Evolutionary conservation across 306 rosid species (phyloP).

Genomic region (Gillenia trifoliata): DNA sequence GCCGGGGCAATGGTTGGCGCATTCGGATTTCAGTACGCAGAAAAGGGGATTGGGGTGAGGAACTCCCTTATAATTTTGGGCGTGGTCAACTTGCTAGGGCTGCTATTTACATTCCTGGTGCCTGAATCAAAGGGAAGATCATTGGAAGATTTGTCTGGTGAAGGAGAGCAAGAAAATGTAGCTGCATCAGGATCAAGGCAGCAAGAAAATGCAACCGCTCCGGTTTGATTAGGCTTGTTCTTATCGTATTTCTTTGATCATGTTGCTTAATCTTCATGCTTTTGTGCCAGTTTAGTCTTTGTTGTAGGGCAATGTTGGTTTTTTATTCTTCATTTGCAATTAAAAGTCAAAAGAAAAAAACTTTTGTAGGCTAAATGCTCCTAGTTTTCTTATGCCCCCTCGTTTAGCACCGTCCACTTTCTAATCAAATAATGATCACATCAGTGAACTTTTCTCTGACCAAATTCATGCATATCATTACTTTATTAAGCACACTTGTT

Average conservation of each 20-base stretch:
- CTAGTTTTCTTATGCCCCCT: not conserved
- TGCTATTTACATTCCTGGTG: slow-evolving; percentile 65
- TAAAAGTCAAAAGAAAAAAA: not conserved
- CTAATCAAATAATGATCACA: not conserved
- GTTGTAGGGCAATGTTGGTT: not conserved
- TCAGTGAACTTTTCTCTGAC: not conserved
- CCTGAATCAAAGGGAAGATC: slow-evolving; percentile 87
- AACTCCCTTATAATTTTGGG: slow-evolving; percentile 53
- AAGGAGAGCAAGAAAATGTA: slow-evolving; percentile 41
- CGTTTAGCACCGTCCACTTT: not conserved
- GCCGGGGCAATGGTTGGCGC: slow-evolving; percentile 87
- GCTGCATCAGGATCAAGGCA: slow-evolving; percentile 17
- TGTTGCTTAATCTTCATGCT: not conserved
- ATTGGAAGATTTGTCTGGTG: slow-evolving; percentile 74
- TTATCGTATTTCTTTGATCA: not conserved
- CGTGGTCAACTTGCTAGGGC: slow-evolving; percentile 53
- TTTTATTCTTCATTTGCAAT: not conserved
- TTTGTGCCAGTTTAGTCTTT: not conserved
- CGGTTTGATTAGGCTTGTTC: slow-evolving; percentile 3
- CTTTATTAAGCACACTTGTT: not conserved
- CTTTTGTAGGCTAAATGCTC: not conserved
- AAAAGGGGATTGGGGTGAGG: slow-evolving; percentile 47
- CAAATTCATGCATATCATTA: not conserved
- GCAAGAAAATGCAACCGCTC: slow-evolving; percentile 18
- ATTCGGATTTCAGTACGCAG: slow-evolving; percentile 69